Evolutionary conservation across 2,329 filamentous ascomycete genomes (phyloP).

Genomic region (Pyricularia grisea): DNA sequence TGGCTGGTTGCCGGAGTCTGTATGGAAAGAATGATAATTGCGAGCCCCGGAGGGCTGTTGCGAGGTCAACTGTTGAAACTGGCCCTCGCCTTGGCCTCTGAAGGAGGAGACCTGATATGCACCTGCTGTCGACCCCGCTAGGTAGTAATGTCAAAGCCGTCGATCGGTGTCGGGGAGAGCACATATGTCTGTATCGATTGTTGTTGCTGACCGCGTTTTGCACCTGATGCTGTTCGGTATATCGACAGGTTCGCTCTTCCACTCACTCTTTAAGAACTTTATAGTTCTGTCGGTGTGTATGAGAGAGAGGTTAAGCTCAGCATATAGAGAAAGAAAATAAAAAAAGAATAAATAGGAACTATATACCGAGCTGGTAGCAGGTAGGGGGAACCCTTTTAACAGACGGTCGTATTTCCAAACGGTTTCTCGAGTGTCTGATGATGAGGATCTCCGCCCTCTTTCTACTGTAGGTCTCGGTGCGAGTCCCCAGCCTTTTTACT

Average conservation of each 20-base stretch:
- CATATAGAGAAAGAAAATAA: too few relatives aligned
- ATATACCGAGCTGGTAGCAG: constrained; percentile 14
- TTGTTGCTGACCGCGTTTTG: not conserved
- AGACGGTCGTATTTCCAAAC: constrained; percentile 13
- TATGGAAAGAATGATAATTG: constrained; percentile 46
- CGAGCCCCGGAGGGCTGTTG: constrained; percentile 45
- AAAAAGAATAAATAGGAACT: constrained; percentile 9
- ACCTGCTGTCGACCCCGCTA: not conserved
- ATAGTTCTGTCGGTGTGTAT: constrained; percentile 3
- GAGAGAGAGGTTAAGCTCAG: not conserved
- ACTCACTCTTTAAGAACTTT: constrained; percentile 8
- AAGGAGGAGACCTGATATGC: not conserved
- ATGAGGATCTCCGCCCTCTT: constrained; percentile 1
- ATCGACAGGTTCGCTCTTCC: constrained; percentile 13
- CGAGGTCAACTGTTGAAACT: constrained; percentile 16
- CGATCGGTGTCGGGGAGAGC: constrained; percentile 11
- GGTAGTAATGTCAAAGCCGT: not conserved
- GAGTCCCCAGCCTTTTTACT: not conserved
- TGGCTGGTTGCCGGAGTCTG: constrained; percentile 60
- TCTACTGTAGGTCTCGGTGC: not conserved
- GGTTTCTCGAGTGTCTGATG: not conserved
- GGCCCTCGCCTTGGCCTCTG: not conserved
- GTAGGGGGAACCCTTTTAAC: constrained; percentile 14
- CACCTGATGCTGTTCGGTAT: not conserved
- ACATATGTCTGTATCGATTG: constrained; percentile 23